Evolutionary conservation across 306 rosid genomes (phyloP).

Genomic region (Lablab purpureus): DNA sequence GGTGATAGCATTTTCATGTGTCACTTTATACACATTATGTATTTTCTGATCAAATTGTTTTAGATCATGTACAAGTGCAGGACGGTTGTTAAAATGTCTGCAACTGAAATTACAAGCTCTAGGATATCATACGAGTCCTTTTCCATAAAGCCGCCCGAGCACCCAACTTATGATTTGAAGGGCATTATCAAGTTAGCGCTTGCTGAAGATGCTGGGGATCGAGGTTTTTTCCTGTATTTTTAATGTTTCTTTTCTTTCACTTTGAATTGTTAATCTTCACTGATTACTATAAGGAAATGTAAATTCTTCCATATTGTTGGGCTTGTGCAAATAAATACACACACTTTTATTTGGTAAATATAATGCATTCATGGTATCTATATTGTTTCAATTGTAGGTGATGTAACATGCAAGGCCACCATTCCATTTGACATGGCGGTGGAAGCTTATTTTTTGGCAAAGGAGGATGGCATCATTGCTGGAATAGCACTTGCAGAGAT

Average conservation of each 20-base stretch:
- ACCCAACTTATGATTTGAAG: constrained; percentile 88
- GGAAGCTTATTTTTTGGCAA: constrained; percentile 90
- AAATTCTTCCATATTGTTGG: not conserved
- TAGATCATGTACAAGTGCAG: constrained; percentile 50
- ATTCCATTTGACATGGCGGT: constrained; percentile 79
- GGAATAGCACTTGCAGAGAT: constrained; percentile 88
- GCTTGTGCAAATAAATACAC: not conserved
- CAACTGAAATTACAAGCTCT: constrained; percentile 48
- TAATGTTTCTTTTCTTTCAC: not conserved
- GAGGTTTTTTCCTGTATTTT: constrained; percentile 56
- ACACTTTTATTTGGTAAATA: constrained; percentile 1
- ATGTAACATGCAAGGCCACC: constrained; percentile 87
- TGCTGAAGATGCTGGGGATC: constrained; percentile 85
- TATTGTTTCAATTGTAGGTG: constrained; percentile 66
- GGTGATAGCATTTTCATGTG: constrained; percentile 21
- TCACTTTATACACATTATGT: not conserved
- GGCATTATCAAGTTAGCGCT: constrained; percentile 80
- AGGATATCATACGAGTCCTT: constrained; percentile 56
- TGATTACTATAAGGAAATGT: not conserved
- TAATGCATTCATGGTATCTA: constrained; percentile 25
- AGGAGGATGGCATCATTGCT: constrained; percentile 88
- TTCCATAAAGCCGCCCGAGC: constrained; percentile 76
- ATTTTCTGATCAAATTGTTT: constrained; percentile 34
- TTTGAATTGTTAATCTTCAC: not conserved
- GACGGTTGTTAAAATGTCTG: constrained; percentile 60